Evolutionary conservation across 2,329 filamentous ascomycete species (phyloP), one percentile per base, ranked within the genome.

Genomic region (Beauveria asiatica): DNA sequence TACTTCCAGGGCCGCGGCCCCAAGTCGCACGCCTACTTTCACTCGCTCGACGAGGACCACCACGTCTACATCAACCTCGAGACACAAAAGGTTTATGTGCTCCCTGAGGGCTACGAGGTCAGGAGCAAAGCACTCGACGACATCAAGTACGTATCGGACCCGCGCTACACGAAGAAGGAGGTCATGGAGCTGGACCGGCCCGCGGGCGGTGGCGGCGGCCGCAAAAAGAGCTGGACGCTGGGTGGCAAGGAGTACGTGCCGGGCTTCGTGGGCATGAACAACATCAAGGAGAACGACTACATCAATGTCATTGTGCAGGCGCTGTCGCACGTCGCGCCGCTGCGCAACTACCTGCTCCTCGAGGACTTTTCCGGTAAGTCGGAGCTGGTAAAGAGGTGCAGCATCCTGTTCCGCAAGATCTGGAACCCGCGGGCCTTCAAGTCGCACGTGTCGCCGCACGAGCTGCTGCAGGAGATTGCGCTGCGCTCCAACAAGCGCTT

Each of bases 261-360:
- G 21, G 93, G 94, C 6, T 99, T 92, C 71, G 91, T 99, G 63
- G 94, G 94, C 65, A 95, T 99, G 90, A 99, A 99, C 81, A 99
- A 99, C 76, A 97, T 99, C 80, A 99, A 99, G 75, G 91, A 94
- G 61, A 99, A 99, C 76, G 94, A 99, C 78, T 99, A 99, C 76
- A 83, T 97, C 70, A 99, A 99, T 71, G 93, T 96, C 27, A 84
- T 97, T 3, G 88, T 96, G 53, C 94, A 99, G 73, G 88, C 92
- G 7, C 81, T 99, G 42, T 87, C 93, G 3, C 94, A 99, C 73
- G 91, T 97, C 27, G 79, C 86, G 21, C 93, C 94, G 4, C 78
- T 99, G 66, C 86, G 94, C 39, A 97, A 97, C 72, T 97, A 86
- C 75, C 86, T 97, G 70, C 85, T 99, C 68, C 83, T 97, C 1